Evolutionary conservation across 495 filamentous ascomycete species (phyloP).

Genomic region (Cladorrhinum samala): DNA sequence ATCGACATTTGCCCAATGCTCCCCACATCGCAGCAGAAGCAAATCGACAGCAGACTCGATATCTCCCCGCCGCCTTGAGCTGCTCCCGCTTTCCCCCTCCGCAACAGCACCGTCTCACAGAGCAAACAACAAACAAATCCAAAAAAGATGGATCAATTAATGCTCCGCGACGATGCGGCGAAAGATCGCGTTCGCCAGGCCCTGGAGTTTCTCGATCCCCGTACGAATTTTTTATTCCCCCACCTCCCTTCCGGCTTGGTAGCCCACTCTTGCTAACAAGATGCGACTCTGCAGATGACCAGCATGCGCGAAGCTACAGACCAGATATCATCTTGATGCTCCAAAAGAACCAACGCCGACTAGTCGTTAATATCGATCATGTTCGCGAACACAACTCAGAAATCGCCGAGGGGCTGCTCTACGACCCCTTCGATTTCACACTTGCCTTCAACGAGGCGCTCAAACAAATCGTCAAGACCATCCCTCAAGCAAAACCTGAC

Average conservation of each 20-base stretch:
- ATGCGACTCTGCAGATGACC: slow-evolving; percentile 45
- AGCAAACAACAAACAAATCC: not conserved
- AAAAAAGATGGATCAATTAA: slow-evolving; percentile 60
- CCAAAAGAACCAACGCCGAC: slow-evolving; percentile 71
- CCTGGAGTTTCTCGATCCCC: slow-evolving; percentile 79
- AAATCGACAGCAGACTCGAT: too few relatives aligned
- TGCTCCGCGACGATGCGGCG: slow-evolving; percentile 75
- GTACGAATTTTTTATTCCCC: slow-evolving; percentile 41
- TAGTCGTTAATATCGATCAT: slow-evolving; percentile 87
- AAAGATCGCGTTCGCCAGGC: slow-evolving; percentile 74
- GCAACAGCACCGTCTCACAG: not conserved
- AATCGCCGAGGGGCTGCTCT: slow-evolving; percentile 81
- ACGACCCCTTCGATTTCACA: slow-evolving; percentile 79
- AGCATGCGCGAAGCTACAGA: slow-evolving; percentile 66
- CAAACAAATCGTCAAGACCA: slow-evolving; percentile 74
- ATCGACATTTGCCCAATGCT: slow-evolving; percentile 2
- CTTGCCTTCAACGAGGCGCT: slow-evolving; percentile 84
- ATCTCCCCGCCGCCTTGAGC: too few relatives aligned
- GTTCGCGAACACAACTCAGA: slow-evolving; percentile 84
- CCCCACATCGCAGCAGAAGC: slow-evolving; percentile 8
- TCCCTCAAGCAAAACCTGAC: slow-evolving; percentile 54
- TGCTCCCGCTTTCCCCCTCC: slow-evolving; percentile 1
- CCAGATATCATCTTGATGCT: slow-evolving; percentile 90
- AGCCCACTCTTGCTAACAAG: slow-evolving; percentile 14
- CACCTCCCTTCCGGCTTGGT: not conserved